phyloP scores from a whole-genome alignment of 2,329 filamentous ascomycete species.

The Trichophyton simii region DNA sequence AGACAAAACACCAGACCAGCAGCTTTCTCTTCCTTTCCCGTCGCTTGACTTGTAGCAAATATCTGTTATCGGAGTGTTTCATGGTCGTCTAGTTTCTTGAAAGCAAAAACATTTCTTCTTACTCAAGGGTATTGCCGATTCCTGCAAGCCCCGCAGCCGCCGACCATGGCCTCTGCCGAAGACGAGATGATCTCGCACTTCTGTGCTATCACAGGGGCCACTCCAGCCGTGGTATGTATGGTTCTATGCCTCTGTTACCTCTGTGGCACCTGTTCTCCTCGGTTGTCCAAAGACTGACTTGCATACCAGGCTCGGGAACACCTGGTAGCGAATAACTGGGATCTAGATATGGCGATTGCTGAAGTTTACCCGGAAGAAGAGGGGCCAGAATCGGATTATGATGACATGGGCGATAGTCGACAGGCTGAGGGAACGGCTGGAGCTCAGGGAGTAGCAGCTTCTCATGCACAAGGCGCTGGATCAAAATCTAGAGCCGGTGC shows the following conservation, averaged over 20 bases:
- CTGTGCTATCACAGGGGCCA: conserved; percentile 43
- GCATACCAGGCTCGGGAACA: conserved; percentile 50
- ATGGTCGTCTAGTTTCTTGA: not conserved
- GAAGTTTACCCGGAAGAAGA: conserved; percentile 46
- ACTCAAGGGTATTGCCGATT: too few relatives aligned
- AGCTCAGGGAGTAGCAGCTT: not conserved
- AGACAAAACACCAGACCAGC: not conserved
- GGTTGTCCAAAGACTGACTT: not conserved
- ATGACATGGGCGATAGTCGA: conserved; percentile 12
- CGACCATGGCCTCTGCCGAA: conserved; percentile 26
- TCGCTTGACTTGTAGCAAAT: not conserved
- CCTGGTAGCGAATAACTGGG: conserved; percentile 53
- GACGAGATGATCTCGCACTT: conserved; percentile 41
- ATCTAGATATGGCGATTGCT: conserved; percentile 50
- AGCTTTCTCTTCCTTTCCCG: not conserved
- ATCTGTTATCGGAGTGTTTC: not conserved
- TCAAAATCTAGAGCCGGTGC: conserved; percentile 19
- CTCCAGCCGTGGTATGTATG: conserved; percentile 35
- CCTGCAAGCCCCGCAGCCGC: not conserved
- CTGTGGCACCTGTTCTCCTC: not conserved
- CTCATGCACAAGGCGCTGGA: not conserved
- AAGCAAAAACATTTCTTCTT: not conserved
- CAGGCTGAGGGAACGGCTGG: not conserved
- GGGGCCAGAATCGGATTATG: conserved; percentile 24
- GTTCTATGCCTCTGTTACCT: not conserved